phyloP scores from a whole-genome alignment of 2,329 filamentous ascomycete genomes.

The Coleophoma cylindrospora region DNA sequence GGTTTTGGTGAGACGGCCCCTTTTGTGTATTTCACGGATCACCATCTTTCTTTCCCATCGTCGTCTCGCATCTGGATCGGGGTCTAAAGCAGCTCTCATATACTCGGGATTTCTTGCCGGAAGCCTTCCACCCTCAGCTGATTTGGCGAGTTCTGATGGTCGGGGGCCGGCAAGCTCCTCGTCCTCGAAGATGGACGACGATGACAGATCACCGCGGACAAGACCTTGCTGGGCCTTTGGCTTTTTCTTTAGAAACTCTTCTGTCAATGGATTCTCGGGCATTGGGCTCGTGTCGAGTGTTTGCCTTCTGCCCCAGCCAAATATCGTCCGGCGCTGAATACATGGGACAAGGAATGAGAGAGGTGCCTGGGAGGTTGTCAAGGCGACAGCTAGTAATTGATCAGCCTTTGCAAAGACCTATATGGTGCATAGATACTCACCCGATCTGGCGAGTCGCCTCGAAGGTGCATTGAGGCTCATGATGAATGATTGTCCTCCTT shows the following conservation, averaged over 20 bases:
- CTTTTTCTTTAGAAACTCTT: slow-evolving; percentile 44
- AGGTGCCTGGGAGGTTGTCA: slow-evolving; percentile 32
- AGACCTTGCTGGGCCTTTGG: slow-evolving; percentile 30
- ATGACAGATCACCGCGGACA: slow-evolving; percentile 37
- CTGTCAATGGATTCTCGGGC: slow-evolving; percentile 51
- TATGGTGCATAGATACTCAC: slow-evolving; percentile 36
- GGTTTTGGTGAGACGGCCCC: slow-evolving; percentile 60
- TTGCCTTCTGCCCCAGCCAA: slow-evolving; percentile 8
- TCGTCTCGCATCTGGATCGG: slow-evolving; percentile 64
- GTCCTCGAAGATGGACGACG: slow-evolving; percentile 46
- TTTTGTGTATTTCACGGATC: slow-evolving; percentile 65
- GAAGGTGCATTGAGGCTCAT: slow-evolving; percentile 66
- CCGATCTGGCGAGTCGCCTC: slow-evolving; percentile 53
- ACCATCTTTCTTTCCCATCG: slow-evolving; percentile 83
- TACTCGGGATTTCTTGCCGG: slow-evolving; percentile 39
- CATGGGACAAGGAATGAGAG: slow-evolving; percentile 25
- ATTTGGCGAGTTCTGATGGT: background rate
- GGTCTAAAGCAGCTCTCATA: slow-evolving; percentile 65
- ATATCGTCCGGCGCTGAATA: slow-evolving; percentile 20
- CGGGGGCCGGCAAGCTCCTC: slow-evolving; percentile 28
- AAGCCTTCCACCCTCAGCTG: slow-evolving; percentile 22
- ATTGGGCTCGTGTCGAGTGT: slow-evolving; percentile 2
- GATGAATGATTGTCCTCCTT: slow-evolving; percentile 10
- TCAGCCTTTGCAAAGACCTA: slow-evolving; percentile 10
- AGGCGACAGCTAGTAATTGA: slow-evolving; percentile 15